Evolutionary conservation across 257 asterid species (phyloP).

Genomic region (Eucommia ulmoides): DNA sequence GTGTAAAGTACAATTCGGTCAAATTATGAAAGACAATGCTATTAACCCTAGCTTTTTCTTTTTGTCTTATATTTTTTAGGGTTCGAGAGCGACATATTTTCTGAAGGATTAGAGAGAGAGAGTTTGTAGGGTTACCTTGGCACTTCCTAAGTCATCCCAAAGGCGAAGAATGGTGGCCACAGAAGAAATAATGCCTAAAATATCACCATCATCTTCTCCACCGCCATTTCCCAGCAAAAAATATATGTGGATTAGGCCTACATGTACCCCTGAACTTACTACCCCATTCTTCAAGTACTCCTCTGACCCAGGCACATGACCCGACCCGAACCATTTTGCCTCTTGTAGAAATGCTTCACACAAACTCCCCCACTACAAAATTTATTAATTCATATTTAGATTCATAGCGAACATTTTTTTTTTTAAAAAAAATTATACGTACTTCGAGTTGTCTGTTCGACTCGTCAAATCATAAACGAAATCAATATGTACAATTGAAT

Average conservation of each 20-base stretch:
- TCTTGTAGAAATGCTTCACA: slow-evolving; percentile 38
- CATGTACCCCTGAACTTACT: slow-evolving; percentile 30
- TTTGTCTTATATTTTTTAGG: no score
- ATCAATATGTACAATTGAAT: background rate
- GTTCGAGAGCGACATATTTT: no score
- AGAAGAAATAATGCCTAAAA: slow-evolving; percentile 13
- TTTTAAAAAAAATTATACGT: background rate
- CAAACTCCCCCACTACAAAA: slow-evolving; percentile 37
- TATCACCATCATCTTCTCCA: slow-evolving; percentile 7
- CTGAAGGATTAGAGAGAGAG: background rate
- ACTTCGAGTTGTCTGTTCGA: background rate
- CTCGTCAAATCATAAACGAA: background rate
- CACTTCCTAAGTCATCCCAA: no score
- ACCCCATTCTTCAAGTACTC: slow-evolving; percentile 35
- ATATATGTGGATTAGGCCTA: slow-evolving; percentile 18
- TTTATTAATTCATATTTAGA: no score
- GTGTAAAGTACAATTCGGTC: no score
- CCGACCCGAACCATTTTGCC: slow-evolving; percentile 32
- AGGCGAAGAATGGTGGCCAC: slow-evolving; percentile 25
- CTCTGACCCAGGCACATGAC: slow-evolving; percentile 11
- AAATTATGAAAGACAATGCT: no score
- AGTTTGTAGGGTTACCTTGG: slow-evolving; percentile 16
- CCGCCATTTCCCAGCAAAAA: slow-evolving; percentile 22
- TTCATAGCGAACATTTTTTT: no score
- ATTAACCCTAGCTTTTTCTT: no score